These are phyloP conservation scores for Chenopodium formosanum DNA, from an alignment of 148 eudicot species.

Conservation along the genomic window DNA sequence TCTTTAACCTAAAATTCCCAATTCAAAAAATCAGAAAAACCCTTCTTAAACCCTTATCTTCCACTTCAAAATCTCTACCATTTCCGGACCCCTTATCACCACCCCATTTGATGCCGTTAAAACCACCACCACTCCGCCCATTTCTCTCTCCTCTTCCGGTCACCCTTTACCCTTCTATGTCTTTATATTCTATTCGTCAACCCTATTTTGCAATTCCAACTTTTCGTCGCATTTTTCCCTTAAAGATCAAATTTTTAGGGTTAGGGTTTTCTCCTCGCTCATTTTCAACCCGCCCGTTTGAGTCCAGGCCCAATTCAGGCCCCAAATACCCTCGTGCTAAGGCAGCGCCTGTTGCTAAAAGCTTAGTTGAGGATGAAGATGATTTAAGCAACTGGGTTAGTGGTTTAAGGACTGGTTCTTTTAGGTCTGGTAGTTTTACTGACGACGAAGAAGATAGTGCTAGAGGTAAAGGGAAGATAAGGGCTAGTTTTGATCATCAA, in stretches of 20 bases:
- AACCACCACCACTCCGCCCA: slow-evolving; percentile 40
- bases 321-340: slow-evolving; percentile 10
- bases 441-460: slow-evolving; percentile 40
- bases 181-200: slow-evolving; percentile 28
- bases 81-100: slow-evolving; percentile 4
- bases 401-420: slow-evolving; percentile 58
- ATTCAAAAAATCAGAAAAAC: slow-evolving; percentile 3
- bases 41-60: slow-evolving; percentile 25
- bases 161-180: slow-evolving; percentile 32
- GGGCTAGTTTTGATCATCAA: slow-evolving; percentile 16
- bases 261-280: slow-evolving; percentile 36
- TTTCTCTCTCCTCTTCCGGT: slow-evolving; percentile 40
- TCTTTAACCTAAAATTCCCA: neutral
- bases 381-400: slow-evolving; percentile 80
- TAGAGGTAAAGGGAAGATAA: slow-evolving; percentile 22
- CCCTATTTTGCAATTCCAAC: slow-evolving; percentile 27
- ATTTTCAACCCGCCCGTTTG: slow-evolving; percentile 39
- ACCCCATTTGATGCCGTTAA: slow-evolving; percentile 37
- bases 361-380: slow-evolving; percentile 80
- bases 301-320: slow-evolving; percentile 27
- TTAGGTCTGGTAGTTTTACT: slow-evolving; percentile 41
- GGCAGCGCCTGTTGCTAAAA: slow-evolving; percentile 39
- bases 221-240: slow-evolving; percentile 57
- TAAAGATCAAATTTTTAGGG: slow-evolving; percentile 47
- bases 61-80: neutral